A percentile compares a stretch with the other conserved stretches of the same genome.
Conservation (phyloP, 495 filamentous ascomycete genomes). For the Aspergillus cristatus region DNA sequence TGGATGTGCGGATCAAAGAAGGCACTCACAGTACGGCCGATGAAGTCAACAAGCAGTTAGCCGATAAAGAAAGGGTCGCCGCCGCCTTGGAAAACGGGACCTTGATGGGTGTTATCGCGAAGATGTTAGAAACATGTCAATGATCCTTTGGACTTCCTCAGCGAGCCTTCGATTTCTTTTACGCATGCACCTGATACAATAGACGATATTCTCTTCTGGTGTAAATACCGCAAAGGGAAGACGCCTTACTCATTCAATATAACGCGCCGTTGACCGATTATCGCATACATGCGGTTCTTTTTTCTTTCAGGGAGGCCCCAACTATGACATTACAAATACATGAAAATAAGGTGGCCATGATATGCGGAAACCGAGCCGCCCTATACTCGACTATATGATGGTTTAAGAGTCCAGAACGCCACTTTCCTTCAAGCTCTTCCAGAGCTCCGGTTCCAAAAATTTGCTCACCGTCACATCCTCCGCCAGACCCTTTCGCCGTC, state of each 20-base stretch:
- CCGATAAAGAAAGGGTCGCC: conserved; percentile 92
- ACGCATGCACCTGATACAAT: no score
- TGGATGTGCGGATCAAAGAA: conserved; percentile 91
- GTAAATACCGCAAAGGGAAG: no score
- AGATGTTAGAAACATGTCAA: conserved; percentile 83
- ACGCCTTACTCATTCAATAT: no score
- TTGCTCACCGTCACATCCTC: conserved; percentile 94
- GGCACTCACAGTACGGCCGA: conserved; percentile 91
- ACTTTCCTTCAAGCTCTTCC: conserved; percentile 77
- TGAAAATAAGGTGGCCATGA: not conserved
- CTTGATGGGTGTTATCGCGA: conserved; percentile 74
- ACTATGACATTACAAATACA: conserved; percentile 1
- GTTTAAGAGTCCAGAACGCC: conserved; percentile 68
- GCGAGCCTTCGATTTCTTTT: no score
- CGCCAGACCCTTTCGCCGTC: conserved; percentile 83
- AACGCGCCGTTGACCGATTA: no score
- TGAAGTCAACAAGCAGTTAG: conserved; percentile 91
- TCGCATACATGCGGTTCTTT: no score
- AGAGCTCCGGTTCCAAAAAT: conserved; percentile 90
- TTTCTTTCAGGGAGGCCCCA: not conserved
- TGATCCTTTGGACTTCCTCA: conserved; percentile 12
- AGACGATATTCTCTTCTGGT: no score
- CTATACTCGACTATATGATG: conserved; percentile 1
- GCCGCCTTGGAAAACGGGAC: conserved; percentile 92
- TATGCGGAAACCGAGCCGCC: not conserved